A percentile compares a stretch with the other conserved stretches of the same genome.
Evolutionary conservation across 2,329 filamentous ascomycete species (phyloP).

Genomic region (Verruconis gallopava): DNA sequence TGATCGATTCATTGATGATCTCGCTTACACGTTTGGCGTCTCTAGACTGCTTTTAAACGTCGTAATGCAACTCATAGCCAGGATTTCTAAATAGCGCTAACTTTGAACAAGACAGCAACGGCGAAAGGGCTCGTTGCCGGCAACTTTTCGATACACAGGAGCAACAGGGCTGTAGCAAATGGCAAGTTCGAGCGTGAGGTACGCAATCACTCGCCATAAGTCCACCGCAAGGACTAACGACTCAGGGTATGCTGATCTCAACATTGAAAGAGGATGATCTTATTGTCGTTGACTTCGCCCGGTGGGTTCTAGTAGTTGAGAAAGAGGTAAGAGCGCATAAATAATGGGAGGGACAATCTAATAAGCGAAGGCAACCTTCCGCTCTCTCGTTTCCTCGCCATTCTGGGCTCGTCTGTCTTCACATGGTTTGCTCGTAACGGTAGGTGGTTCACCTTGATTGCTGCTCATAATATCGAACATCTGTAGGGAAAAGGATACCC

Average conservation of each 20-base stretch:
- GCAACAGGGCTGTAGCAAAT: conserved; percentile 30
- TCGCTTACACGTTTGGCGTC: conserved; percentile 56
- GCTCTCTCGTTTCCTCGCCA: conserved; percentile 45
- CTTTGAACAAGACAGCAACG: conserved; percentile 46
- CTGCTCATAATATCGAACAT: conserved; percentile 1
- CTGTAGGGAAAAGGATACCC: conserved; percentile 68
- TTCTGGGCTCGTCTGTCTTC: conserved; percentile 42
- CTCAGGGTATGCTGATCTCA: conserved; percentile 51
- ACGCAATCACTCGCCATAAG: neutral
- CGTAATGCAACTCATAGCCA: conserved; percentile 31
- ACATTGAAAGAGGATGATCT: conserved; percentile 34
- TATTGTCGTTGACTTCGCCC: conserved; percentile 36
- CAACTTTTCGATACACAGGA: conserved; percentile 34
- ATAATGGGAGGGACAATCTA: neutral
- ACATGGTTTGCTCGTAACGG: conserved; percentile 56
- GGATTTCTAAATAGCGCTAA: neutral
- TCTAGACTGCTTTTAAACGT: conserved; percentile 56
- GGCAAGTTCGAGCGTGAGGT: conserved; percentile 31
- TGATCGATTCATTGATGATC: conserved; percentile 58
- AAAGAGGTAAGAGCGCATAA: conserved; percentile 55
- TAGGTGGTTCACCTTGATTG: conserved; percentile 21
- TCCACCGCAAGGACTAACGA: neutral
- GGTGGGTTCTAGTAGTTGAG: conserved; percentile 63
- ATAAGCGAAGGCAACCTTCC: conserved; percentile 53
- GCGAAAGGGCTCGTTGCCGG: conserved; percentile 61